Conservation (phyloP, 108 stramenopile species). For the Parmales sp. region DNA sequence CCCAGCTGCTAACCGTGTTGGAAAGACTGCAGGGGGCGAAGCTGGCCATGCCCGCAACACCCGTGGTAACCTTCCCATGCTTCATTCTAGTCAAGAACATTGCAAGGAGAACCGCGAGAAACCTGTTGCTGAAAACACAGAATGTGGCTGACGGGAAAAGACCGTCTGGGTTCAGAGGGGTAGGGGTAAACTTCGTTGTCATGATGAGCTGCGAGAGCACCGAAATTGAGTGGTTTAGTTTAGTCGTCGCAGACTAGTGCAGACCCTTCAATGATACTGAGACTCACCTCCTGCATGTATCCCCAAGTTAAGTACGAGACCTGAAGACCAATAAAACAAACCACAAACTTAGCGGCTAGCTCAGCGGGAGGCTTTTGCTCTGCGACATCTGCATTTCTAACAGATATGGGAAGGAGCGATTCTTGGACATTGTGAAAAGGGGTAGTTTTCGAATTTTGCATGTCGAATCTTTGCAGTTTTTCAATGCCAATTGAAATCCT, state of each 20-base stretch:
- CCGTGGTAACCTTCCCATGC: constrained; percentile 60
- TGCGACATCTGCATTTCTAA: no score
- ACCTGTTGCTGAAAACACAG: constrained; percentile 92
- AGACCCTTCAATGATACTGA: no score
- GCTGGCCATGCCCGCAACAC: constrained; percentile 69
- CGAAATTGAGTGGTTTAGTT: no score
- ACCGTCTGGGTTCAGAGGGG: constrained; percentile 56
- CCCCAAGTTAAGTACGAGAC: constrained; percentile 88
- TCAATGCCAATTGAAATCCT: no score
- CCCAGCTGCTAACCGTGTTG: constrained; percentile 92
- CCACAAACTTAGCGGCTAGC: constrained; percentile 42
- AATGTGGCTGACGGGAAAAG: constrained; percentile 86
- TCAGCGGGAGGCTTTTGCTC: no score
- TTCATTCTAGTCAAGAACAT: constrained; percentile 62
- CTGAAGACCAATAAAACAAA: constrained; percentile 72
- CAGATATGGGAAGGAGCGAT: no score
- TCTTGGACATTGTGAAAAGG: no score
- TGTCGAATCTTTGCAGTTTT: no score
- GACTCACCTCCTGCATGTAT: constrained; percentile 93
- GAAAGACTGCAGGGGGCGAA: constrained; percentile 88
- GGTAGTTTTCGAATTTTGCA: no score
- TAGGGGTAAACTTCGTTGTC: constrained; percentile 78
- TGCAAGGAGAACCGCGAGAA: constrained; percentile 88
- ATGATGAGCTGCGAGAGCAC: no score
- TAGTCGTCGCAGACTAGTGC: no score